Percentiles rank a stretch among this genome's conserved stretches.
phyloP scores from a whole-genome alignment of 2,329 filamentous ascomycete genomes.

The Aspergillus pseudonomiae region DNA sequence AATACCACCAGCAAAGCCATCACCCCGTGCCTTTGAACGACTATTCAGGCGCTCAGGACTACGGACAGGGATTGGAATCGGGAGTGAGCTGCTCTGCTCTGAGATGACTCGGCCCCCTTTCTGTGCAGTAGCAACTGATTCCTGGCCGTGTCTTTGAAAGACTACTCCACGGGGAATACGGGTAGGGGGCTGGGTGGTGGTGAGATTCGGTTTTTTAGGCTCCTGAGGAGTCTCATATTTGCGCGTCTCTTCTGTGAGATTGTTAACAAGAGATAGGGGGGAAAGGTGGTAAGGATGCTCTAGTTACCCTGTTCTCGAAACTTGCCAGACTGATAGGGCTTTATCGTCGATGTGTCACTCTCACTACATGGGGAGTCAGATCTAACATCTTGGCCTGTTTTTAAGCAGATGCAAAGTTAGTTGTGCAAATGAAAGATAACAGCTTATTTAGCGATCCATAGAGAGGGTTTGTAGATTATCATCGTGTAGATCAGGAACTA shows the following conservation, averaged over 20 bases:
- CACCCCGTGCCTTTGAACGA: not conserved
- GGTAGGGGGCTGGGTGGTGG: not conserved
- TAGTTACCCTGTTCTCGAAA: not conserved
- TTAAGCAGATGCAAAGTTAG: not conserved
- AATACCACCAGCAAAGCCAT: constrained; percentile 6
- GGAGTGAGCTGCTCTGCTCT: constrained; percentile 22
- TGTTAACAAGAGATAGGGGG: not conserved
- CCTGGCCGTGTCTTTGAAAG: constrained; percentile 4
- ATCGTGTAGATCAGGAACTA: not conserved
- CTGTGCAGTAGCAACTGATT: constrained; percentile 5
- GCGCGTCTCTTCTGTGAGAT: not conserved
- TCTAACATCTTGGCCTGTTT: not conserved
- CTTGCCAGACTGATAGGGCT: not conserved
- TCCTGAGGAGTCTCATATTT: not conserved
- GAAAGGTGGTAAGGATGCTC: not conserved
- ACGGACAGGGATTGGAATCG: constrained; percentile 14
- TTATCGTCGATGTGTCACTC: not conserved
- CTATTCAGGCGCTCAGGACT: constrained; percentile 9
- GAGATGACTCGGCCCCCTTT: constrained; percentile 15
- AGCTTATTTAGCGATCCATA: not conserved
- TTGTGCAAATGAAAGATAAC: not conserved
- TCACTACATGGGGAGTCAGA: not conserved
- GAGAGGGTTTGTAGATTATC: not conserved
- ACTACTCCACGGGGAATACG: constrained; percentile 10
- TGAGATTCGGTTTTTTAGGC: not conserved